These are phyloP conservation scores for Annulohypoxylon maeteangense DNA, from an alignment of 495 filamentous ascomycete genomes.

Conservation along the genomic window DNA sequence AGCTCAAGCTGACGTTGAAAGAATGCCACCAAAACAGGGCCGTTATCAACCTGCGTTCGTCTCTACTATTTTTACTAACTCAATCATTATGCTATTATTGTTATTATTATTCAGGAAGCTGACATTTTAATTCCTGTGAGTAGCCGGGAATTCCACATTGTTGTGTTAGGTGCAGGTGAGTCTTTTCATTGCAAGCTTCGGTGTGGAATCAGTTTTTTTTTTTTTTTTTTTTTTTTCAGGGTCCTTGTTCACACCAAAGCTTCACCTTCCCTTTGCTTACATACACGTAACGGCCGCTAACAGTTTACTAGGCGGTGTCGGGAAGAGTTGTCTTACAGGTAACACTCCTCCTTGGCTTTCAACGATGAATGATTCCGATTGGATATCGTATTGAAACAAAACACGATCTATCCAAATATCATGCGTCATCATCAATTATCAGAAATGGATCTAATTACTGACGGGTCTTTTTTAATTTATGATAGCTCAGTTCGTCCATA, in stretches of 20 bases:
- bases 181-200: constrained; percentile 19
- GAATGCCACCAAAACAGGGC: constrained; percentile 43
- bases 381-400: constrained; percentile 36
- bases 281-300: constrained; percentile 47
- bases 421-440: constrained; percentile 22
- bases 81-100: not conserved
- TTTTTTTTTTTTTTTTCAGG: constrained; percentile 1
- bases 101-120: constrained; percentile 20
- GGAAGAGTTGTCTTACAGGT: constrained; percentile 99
- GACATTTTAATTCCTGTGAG: constrained; percentile 28
- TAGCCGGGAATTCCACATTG: constrained; percentile 90
- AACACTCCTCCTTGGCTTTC: constrained; percentile 41
- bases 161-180: constrained; percentile 88
- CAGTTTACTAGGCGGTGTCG: constrained; percentile 80
- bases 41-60: constrained; percentile 45
- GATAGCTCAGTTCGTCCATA: constrained; percentile 97
- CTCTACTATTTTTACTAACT: not conserved
- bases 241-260: constrained; percentile 13
- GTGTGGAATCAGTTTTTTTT: constrained; percentile 12
- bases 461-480: constrained; percentile 38
- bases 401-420: constrained; percentile 15
- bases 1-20: constrained; percentile 20
- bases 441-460: constrained; percentile 33
- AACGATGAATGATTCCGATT: constrained; percentile 27
- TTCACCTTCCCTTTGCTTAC: constrained; percentile 13